phyloP scores from a whole-genome alignment of 1,284 basidiomycete genomes.

The Hortiboletus rubellus region DNA sequence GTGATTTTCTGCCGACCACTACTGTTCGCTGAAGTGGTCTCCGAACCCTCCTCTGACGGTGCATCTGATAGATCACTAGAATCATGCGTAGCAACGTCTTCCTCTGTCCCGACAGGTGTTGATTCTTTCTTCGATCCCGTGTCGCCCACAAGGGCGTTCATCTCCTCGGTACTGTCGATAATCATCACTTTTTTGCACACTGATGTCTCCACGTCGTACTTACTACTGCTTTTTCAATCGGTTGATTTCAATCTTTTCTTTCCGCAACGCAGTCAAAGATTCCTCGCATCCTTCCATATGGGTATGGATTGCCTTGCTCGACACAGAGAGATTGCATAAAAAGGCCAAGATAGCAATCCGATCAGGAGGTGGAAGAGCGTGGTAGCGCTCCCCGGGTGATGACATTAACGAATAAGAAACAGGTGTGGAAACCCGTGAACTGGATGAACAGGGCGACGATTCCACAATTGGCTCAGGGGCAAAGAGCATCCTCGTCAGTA shows the following conservation, averaged over 20 bases:
- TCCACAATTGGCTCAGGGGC: constrained; percentile 48
- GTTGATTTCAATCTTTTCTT: constrained; percentile 95
- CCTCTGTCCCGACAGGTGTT: constrained; percentile 45
- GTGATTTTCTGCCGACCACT: constrained; percentile 48
- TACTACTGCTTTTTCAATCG: constrained; percentile 84
- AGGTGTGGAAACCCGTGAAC: constrained; percentile 47
- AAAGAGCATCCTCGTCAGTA: constrained; percentile 77
- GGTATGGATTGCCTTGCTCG: constrained; percentile 82
- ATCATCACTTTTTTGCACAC: constrained; percentile 9
- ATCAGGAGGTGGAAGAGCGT: constrained; percentile 70
- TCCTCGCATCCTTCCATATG: constrained; percentile 92
- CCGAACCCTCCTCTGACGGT: constrained; percentile 55
- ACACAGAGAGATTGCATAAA: constrained; percentile 86
- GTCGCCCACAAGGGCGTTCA: constrained; percentile 62
- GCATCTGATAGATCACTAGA: constrained; percentile 72
- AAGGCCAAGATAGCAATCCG: constrained; percentile 86
- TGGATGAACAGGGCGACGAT: constrained; percentile 45
- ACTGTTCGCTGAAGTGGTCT: constrained; percentile 44
- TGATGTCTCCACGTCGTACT: constrained; percentile 38
- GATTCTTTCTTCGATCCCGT: constrained; percentile 55
- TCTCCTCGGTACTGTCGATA: constrained; percentile 63
- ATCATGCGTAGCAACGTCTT: constrained; percentile 60
- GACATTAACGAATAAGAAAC: constrained; percentile 40
- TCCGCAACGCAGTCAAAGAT: constrained; percentile 87
- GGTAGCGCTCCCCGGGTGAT: constrained; percentile 70